A percentile compares a stretch with the other conserved stretches of the same genome.
These are phyloP conservation scores for Lodderomyces orthopsilosis DNA, from an alignment of 1,139 yeast species.

Conservation along the genomic window DNA sequence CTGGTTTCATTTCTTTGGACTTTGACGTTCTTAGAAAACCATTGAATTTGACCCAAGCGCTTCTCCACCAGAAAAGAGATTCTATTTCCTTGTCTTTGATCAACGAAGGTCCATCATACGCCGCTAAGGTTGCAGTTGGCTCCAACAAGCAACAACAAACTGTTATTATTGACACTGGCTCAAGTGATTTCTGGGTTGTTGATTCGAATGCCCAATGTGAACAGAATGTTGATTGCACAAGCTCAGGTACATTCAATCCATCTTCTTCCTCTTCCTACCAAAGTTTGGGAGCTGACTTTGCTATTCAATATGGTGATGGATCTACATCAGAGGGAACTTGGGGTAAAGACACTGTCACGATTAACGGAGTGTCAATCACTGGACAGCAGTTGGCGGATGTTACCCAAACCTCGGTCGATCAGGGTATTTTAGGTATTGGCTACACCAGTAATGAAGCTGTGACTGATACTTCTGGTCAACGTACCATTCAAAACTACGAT, in stretches of 20 bases:
- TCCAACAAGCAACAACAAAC: slow-evolving; percentile 15
- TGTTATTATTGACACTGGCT: slow-evolving; percentile 21
- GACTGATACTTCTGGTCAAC: slow-evolving; percentile 8
- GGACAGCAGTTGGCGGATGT: slow-evolving; percentile 19
- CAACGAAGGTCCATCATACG: slow-evolving; percentile 8
- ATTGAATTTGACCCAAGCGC: slow-evolving; percentile 18
- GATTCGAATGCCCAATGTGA: slow-evolving; percentile 9
- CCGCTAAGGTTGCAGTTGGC: slow-evolving; percentile 12
- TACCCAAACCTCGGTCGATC: slow-evolving; percentile 9
- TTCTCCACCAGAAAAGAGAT: slow-evolving; percentile 1
- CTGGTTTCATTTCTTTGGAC: slow-evolving; percentile 13
- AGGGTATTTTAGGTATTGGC: slow-evolving; percentile 24
- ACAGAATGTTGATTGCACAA: slow-evolving; percentile 2
- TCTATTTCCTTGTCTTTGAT: slow-evolving; percentile 7
- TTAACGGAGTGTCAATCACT: slow-evolving; percentile 14
- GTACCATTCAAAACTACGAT: slow-evolving; percentile 18
- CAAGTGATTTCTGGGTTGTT: slow-evolving; percentile 28
- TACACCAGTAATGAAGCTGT: slow-evolving; percentile 12
- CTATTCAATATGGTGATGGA: slow-evolving; percentile 14
- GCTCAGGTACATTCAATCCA: slow-evolving; percentile 9
- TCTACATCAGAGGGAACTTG: slow-evolving; percentile 48
- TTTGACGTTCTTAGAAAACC: slow-evolving; percentile 9
- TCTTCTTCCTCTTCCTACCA: slow-evolving; percentile 6
- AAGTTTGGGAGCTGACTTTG: slow-evolving; percentile 10
- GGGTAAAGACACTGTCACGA: slow-evolving; percentile 41